Evolutionary conservation across 805 yeast species (phyloP), one percentile per base, ranked within the genome.

Genomic region (Starmerella roubikii): DNA sequence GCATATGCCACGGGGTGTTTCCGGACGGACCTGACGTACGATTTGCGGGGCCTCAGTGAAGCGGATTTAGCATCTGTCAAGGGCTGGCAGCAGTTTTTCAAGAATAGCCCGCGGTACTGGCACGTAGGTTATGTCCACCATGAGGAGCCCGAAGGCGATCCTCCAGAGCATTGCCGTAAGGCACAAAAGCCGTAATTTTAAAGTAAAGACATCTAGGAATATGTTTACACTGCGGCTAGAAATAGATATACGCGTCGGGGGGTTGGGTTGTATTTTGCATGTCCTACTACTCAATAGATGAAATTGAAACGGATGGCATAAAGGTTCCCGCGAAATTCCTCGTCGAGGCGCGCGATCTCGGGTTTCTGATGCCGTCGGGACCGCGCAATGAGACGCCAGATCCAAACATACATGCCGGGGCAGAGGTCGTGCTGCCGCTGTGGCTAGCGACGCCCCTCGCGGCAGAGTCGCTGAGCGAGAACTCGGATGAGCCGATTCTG

Each of bases 361-460:
- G 95, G 2, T 83, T 78, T 52, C 63, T 88, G 6, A 79, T 52
- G 84, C 86, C 7, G 73, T 29, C 30, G 13, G 25, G 15, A 28
- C 21, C 23, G 22, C 20, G 39, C 12, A 26, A 18, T 20, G 19
- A 17, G 15, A 20, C 35, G 18, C 22, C n/a, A 9, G 34, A 28
- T 19, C 25, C 37, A 9, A 24, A 9, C 9, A 27, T 46, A 5
- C 41, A 34, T 12, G 37, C 39, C 2, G 50, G 50, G 17, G 35
- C 48, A 2, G 35, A 32, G 27, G 41, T 84, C 3, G 86, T 81
- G 41, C 64, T 88, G 19, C 97, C 97, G 0, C 57, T 85, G 22
- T 88, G 97, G 97, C 59, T 88, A 30, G 93, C 94, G 0, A 76
- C 76, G 42, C 70, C 79, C 1, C 60, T 86, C 24, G 94, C 94